Percentiles rank a stretch among this genome's conserved stretches.
Conservation (phyloP, 768 basidiomycete genomes). For the Asterophora lycoperdoides region DNA sequence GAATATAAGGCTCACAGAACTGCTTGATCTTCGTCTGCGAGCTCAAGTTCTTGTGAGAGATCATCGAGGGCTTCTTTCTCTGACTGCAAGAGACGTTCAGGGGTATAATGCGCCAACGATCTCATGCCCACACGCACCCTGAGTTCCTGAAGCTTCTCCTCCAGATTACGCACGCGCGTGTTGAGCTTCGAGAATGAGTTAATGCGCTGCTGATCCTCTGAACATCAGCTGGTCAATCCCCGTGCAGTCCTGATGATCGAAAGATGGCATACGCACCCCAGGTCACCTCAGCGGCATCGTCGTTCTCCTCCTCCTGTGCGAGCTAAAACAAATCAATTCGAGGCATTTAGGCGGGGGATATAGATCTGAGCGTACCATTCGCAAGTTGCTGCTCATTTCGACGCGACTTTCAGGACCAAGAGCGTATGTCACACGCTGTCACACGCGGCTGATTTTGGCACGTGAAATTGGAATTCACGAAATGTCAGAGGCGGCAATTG, state of each 20-base stretch:
- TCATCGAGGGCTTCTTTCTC: conserved; percentile 95
- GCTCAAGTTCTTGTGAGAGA: conserved; percentile 79
- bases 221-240: conserved; percentile 6
- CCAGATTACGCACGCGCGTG: conserved; percentile 64
- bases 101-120: neutral
- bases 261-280: conserved; percentile 54
- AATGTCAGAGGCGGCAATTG: too few species aligned
- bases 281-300: conserved; percentile 74
- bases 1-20: conserved; percentile 54
- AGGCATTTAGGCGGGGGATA: neutral
- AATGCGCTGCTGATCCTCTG: conserved; percentile 87
- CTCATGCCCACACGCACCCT: conserved; percentile 48
- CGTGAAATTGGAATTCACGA: conserved; percentile 9
- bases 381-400: conserved; percentile 44
- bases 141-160: conserved; percentile 66
- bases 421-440: conserved; percentile 4
- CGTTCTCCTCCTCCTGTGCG: conserved; percentile 71
- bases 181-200: conserved; percentile 91
- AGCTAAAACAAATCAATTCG: conserved; percentile 38
- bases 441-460: conserved; percentile 1
- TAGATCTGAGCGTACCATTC: conserved; percentile 44
- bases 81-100: conserved; percentile 50
- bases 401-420: neutral
- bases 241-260: conserved; percentile 1
- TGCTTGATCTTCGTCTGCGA: conserved; percentile 78